phyloP scores from a whole-genome alignment of 2,329 filamentous ascomycete species.

The Aspergillus alliaceus region DNA sequence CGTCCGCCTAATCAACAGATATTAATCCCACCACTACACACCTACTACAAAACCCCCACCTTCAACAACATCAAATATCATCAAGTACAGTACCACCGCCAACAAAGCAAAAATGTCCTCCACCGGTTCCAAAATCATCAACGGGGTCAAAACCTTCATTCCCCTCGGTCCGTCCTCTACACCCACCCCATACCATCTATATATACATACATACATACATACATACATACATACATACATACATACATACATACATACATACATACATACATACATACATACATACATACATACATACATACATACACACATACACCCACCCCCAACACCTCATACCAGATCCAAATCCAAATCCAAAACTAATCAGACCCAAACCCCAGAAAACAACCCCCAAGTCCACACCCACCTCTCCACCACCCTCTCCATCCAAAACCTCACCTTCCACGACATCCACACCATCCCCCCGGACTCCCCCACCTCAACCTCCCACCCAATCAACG shows the following conservation, averaged over 20 bases:
- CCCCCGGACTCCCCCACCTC: conserved; percentile 52
- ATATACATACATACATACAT: background rate
- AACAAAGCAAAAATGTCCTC: background rate
- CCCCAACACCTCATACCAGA: background rate
- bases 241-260: no score
- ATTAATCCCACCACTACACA: no score
- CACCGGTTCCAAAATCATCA: conserved; percentile 19
- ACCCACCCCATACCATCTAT: no score
- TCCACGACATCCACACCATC: conserved; percentile 56
- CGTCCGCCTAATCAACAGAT: background rate
- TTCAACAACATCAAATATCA: background rate
- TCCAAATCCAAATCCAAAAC: background rate
- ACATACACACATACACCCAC: no score
- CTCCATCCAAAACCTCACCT: conserved; percentile 47
- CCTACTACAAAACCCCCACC: no score
- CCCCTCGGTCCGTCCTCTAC: no score
- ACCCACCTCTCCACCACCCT: conserved; percentile 51
- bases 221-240: no score
- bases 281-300: no score
- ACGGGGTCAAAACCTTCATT: conserved; percentile 35
- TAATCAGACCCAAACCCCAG: conserved; percentile 30
- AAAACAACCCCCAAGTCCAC: conserved; percentile 60
- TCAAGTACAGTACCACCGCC: background rate
- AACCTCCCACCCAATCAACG: conserved; percentile 49
- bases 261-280: no score